Conservation (phyloP, 148 eudicot genomes). For the Diospyros kaki region DNA sequence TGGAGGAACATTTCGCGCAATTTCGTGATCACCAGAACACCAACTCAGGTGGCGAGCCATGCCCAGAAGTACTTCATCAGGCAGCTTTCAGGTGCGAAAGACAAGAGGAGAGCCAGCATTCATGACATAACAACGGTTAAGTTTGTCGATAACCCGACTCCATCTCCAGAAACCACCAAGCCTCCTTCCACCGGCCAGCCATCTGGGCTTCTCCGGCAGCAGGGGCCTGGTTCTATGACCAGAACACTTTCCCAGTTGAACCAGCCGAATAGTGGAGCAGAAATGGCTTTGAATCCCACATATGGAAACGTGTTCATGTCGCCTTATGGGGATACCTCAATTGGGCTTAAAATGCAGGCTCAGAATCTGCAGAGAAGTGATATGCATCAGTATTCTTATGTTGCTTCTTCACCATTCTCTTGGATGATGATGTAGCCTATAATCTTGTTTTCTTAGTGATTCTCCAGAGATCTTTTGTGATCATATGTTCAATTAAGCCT, state of each 20-base stretch:
- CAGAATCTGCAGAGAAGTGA: slow-evolving; percentile 36
- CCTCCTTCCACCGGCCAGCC: slow-evolving; percentile 45
- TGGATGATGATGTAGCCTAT: slow-evolving; percentile 33
- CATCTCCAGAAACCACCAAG: slow-evolving; percentile 47
- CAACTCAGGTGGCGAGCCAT: slow-evolving; percentile 96
- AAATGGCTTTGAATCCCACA: slow-evolving; percentile 34
- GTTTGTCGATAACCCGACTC: slow-evolving; percentile 48
- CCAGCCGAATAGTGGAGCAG: slow-evolving; percentile 29
- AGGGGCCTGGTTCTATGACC: slow-evolving; percentile 20
- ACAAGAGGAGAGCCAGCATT: slow-evolving; percentile 87
- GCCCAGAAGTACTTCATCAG: slow-evolving; percentile 94
- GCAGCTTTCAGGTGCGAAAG: slow-evolving; percentile 85
- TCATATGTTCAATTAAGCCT: slow-evolving; percentile 20
- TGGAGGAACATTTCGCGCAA: slow-evolving; percentile 97
- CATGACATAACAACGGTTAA: slow-evolving; percentile 84
- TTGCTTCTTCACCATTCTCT: slow-evolving; percentile 47
- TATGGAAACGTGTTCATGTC: slow-evolving; percentile 42
- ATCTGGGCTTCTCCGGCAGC: slow-evolving; percentile 27
- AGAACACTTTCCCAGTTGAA: slow-evolving; percentile 52
- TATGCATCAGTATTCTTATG: slow-evolving; percentile 32
- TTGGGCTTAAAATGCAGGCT: slow-evolving; percentile 40
- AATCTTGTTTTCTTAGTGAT: not conserved
- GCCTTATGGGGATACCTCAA: slow-evolving; percentile 33
- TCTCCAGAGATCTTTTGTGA: slow-evolving; percentile 26
- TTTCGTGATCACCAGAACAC: slow-evolving; percentile 77